phyloP scores from a whole-genome alignment of 768 basidiomycete species.

The Leccinum uliginosum region DNA sequence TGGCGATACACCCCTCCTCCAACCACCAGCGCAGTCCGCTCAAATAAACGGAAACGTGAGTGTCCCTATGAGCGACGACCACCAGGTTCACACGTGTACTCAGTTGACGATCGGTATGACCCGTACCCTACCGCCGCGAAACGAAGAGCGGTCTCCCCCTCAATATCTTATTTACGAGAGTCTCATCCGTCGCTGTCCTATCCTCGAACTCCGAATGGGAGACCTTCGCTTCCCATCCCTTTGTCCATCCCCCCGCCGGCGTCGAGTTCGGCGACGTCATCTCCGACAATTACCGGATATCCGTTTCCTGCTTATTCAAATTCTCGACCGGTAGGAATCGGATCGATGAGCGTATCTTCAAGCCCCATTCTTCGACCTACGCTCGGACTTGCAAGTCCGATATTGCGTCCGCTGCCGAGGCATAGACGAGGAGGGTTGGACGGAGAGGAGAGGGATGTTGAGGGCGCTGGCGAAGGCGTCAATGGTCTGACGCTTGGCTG shows the following conservation, averaged over 20 bases:
- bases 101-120: slow-evolving; percentile 83
- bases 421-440: slow-evolving; percentile 44
- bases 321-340: slow-evolving; percentile 33
- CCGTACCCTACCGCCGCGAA: slow-evolving; percentile 77
- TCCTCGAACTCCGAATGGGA: slow-evolving; percentile 45
- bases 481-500: slow-evolving; percentile 48
- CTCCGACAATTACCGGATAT: slow-evolving; percentile 61
- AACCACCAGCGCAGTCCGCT: slow-evolving; percentile 69
- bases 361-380: slow-evolving; percentile 73
- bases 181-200: slow-evolving; percentile 47
- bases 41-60: slow-evolving; percentile 77
- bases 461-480: slow-evolving; percentile 77
- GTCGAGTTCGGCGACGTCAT: slow-evolving; percentile 63
- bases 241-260: slow-evolving; percentile 54
- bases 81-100: slow-evolving; percentile 7
- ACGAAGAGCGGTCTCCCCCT: slow-evolving; percentile 80
- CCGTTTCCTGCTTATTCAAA: slow-evolving; percentile 40
- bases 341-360: slow-evolving; percentile 52
- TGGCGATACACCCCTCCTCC: slow-evolving; percentile 86
- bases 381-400: slow-evolving; percentile 71
- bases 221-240: slow-evolving; percentile 66
- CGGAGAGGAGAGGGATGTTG: slow-evolving; percentile 66
- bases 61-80: neutral
- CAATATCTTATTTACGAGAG: slow-evolving; percentile 63
- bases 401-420: slow-evolving; percentile 64